A percentile compares a stretch with the other conserved stretches of the same genome.
Evolutionary conservation across 495 filamentous ascomycete genomes (phyloP).

Genomic region (Cudoniella acicularis): DNA sequence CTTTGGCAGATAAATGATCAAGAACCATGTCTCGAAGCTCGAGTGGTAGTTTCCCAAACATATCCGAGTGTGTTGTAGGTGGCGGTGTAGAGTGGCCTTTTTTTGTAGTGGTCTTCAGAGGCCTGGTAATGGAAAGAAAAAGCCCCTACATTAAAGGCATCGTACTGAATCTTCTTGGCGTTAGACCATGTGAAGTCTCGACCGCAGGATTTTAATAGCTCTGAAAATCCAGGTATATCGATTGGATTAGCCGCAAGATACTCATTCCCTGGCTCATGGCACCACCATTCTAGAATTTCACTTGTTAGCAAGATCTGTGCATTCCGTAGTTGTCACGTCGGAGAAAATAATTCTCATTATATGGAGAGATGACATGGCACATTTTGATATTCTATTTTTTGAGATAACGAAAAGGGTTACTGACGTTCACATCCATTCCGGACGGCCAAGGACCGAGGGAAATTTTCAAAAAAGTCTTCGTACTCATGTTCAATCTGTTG

Average conservation of each 20-base stretch:
- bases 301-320: too few species aligned
- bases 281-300: neutral
- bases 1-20: conserved; percentile 14
- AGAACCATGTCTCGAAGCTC: conserved; percentile 26
- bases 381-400: too few species aligned
- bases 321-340: too few species aligned
- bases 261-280: conserved; percentile 2
- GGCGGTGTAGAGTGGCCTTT: neutral
- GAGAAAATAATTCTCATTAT: too few species aligned
- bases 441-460: neutral
- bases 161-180: neutral
- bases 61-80: conserved; percentile 8
- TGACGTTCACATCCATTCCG: too few species aligned
- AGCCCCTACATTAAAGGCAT: too few species aligned
- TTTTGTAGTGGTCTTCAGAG: neutral
- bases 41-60: conserved; percentile 19
- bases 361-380: too few species aligned
- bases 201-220: neutral
- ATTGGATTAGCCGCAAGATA: conserved; percentile 2
- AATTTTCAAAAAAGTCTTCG: neutral
- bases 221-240: neutral
- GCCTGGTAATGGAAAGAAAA: too few species aligned
- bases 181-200: neutral
- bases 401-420: too few species aligned
- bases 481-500: too few species aligned